Evolutionary conservation across 768 basidiomycete species (phyloP).

Genomic region (Saitozyma podzolica): DNA sequence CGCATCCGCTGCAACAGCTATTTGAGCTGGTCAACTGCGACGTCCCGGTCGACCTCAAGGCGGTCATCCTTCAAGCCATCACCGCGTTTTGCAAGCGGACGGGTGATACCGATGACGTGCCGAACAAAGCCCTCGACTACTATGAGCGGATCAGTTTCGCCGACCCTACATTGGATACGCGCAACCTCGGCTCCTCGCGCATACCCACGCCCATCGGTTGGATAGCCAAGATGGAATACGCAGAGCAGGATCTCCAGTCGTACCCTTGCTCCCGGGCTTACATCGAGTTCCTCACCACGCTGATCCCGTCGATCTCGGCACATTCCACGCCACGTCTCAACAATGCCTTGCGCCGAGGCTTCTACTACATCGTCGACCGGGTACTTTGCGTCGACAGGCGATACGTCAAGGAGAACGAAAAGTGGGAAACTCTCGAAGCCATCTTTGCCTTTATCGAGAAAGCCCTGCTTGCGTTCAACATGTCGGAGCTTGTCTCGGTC

Average conservation of each 20-base stretch:
- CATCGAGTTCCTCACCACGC: slow-evolving; percentile 72
- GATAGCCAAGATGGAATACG: slow-evolving; percentile 79
- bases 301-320: slow-evolving; percentile 60
- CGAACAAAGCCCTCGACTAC: slow-evolving; percentile 29
- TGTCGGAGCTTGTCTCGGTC: slow-evolving; percentile 67
- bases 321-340: slow-evolving; percentile 61
- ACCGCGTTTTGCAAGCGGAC: slow-evolving; percentile 39
- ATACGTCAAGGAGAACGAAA: slow-evolving; percentile 70
- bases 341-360: slow-evolving; percentile 75
- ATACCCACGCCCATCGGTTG: slow-evolving; percentile 39
- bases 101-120: slow-evolving; percentile 33
- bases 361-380: slow-evolving; percentile 83
- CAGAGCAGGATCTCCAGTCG: slow-evolving; percentile 72
- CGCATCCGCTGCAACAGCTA: slow-evolving; percentile 34
- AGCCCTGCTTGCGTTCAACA: slow-evolving; percentile 74
- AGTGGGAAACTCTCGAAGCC: slow-evolving; percentile 83
- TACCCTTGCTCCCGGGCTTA: slow-evolving; percentile 92
- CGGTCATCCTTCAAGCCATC: slow-evolving; percentile 31
- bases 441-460: slow-evolving; percentile 83
- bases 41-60: slow-evolving; percentile 35
- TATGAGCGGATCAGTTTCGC: slow-evolving; percentile 41
- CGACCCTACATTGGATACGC: slow-evolving; percentile 26
- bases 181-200: slow-evolving; percentile 21
- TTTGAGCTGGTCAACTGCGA: slow-evolving; percentile 47
- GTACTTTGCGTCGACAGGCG: slow-evolving; percentile 78